phyloP scores from a whole-genome alignment of 2,329 filamentous ascomycete genomes.

The Xylariaceae sp. region DNA sequence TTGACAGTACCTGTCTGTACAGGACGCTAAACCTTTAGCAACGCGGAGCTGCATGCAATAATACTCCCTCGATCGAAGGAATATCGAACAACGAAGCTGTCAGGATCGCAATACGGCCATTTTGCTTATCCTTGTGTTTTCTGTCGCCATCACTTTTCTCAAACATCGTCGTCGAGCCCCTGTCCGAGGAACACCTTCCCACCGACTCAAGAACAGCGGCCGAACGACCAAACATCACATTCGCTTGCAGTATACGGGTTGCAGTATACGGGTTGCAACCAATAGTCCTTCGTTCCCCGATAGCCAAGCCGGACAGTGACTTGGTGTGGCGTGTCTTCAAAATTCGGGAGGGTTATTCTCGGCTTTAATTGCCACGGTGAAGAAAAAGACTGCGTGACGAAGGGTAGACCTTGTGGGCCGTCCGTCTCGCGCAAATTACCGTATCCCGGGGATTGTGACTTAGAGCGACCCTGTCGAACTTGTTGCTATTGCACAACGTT shows the following conservation, averaged over 20 bases:
- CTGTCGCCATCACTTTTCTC: conserved; percentile 1
- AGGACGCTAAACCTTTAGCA: conserved; percentile 1
- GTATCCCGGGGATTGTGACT: neutral
- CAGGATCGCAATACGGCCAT: neutral
- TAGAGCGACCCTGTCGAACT: neutral
- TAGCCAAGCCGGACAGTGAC: too few species aligned
- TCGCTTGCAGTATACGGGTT: too few species aligned
- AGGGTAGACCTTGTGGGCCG: conserved; percentile 3
- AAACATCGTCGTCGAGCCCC: too few species aligned
- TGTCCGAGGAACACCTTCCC: conserved; percentile 7
- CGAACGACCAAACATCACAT: conserved; percentile 5
- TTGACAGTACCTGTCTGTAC: conserved; percentile 1
- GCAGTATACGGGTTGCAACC: conserved; percentile 3
- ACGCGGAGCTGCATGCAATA: conserved; percentile 4
- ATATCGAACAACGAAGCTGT: conserved; percentile 1
- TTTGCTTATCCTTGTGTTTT: conserved; percentile 7
- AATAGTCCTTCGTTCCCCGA: conserved; percentile 1
- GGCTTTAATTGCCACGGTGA: too few species aligned
- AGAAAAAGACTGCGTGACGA: too few species aligned
- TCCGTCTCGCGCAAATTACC: conserved; percentile 6
- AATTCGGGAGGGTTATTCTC: too few species aligned
- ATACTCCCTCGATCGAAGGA: conserved; percentile 4
- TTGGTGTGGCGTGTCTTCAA: too few species aligned
- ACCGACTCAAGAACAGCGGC: conserved; percentile 1
- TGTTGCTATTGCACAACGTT: conserved; percentile 11